Percentiles rank a stretch among this genome's conserved stretches.
Conservation (phyloP, 352 stramenopile species). For the Thraustotheca clavata region DNA sequence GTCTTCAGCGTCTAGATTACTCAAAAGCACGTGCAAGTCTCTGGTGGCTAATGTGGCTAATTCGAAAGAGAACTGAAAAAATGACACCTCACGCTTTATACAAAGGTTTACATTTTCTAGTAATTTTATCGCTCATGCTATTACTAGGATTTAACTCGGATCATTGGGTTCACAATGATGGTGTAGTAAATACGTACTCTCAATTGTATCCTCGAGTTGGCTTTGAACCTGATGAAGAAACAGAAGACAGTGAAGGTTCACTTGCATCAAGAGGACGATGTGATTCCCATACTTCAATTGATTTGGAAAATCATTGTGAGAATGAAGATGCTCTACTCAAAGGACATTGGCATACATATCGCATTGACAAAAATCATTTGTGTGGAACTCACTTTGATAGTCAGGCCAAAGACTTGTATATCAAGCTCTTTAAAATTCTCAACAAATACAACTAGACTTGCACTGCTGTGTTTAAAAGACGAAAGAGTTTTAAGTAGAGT, state of each 20-base stretch:
- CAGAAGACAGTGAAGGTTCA: constrained; percentile 16
- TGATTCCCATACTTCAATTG: constrained; percentile 66
- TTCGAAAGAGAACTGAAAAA: constrained; percentile 37
- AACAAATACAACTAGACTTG: constrained; percentile 7
- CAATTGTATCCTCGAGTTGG: constrained; percentile 56
- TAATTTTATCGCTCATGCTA: neutral
- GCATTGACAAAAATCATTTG: constrained; percentile 65
- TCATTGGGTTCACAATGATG: constrained; percentile 67
- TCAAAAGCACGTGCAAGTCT: constrained; percentile 51
- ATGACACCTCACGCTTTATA: constrained; percentile 41
- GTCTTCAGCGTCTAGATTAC: constrained; percentile 44
- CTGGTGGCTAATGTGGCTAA: constrained; percentile 58
- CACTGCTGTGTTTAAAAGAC: constrained; percentile 6
- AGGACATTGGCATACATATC: constrained; percentile 68
- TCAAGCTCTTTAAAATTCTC: constrained; percentile 41
- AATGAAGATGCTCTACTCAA: constrained; percentile 15
- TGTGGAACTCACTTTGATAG: constrained; percentile 58
- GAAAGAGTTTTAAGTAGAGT: constrained; percentile 7
- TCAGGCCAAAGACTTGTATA: constrained; percentile 51
- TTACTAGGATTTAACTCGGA: constrained; percentile 38
- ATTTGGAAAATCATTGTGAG: constrained; percentile 42
- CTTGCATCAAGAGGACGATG: constrained; percentile 28
- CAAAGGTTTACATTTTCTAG: constrained; percentile 25
- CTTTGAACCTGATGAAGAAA: neutral
- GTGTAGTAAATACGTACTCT: constrained; percentile 59